Base-by-base conservation (phyloP, 2,329 filamentous ascomycete species). In the Pseudocercospora crystallina region DNA sequence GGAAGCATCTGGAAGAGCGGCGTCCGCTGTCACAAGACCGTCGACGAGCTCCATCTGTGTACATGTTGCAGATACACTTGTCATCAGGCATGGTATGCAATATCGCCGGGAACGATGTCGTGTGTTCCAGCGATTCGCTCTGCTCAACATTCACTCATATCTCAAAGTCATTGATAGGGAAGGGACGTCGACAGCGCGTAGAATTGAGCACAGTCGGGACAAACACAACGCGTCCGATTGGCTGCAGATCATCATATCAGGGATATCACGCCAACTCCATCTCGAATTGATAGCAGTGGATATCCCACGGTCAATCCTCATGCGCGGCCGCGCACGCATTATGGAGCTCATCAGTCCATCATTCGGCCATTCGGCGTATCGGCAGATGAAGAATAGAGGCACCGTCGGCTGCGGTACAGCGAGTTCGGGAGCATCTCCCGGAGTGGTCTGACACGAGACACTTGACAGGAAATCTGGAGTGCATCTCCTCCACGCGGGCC, bases 1-100 rank as follows among this genome's bases (percentile, higher is more conserved):
- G 37, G 49, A 51, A 51, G 32, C 14, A 15, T 51, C 49, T 43
- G 44, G 49, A 51, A 51, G 13, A 15, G 14, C 14, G 10, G 14
- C 49, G 8, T 15, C 31, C 20, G 41, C 45, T 41, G 41, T 43
- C 48, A 45, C 47, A 40, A 39, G 36, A 13, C 12, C 14, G 8
- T 3, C n/a, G 17, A 30, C 11, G 11, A n/a, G 39, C 20, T 20
- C 39, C 34, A 30, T 40, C 36, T 15, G 33, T 39, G n/a, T 7
- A 17, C 30, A 5, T 31, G 36, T 5, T 40, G 44, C 14, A 29
- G 17, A 14, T 17, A 14, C 8, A 17, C 14, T 8, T 30, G 14
- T 7, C 12, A 11, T 3, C 17, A 37, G 31, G 12, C 37, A 41
- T 35, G 38, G 45, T 35, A 15, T 14, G 30, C n/a, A 20, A 17